Percentiles rank a stretch among this genome's conserved stretches.
phyloP scores from a whole-genome alignment of 31 red algal species.

The Bonnemaisonia californica region DNA sequence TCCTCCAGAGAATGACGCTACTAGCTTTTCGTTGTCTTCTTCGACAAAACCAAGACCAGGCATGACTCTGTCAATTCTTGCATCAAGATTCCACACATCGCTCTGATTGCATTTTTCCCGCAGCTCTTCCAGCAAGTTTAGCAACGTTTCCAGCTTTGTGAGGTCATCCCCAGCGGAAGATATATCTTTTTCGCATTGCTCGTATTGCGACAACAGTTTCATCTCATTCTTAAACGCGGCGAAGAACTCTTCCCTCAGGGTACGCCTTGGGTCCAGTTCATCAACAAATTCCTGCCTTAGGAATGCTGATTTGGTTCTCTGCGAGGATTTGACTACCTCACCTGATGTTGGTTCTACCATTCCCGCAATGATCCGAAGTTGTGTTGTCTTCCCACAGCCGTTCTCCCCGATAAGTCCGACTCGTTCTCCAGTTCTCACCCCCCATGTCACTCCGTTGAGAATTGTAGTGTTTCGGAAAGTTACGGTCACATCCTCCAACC shows the following conservation, averaged over 20 bases:
- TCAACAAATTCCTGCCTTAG: slow-evolving; percentile 99
- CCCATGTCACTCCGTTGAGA: slow-evolving; percentile 72
- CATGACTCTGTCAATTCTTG: slow-evolving; percentile 87
- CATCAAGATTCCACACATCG: slow-evolving; percentile 86
- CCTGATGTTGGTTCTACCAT: slow-evolving; percentile 79
- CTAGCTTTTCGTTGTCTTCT: slow-evolving; percentile 86
- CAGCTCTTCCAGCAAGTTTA: slow-evolving; percentile 80
- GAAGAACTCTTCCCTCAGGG: slow-evolving; percentile 84
- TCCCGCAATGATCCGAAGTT: slow-evolving; percentile 85
- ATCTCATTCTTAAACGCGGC: slow-evolving; percentile 75
- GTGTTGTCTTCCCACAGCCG: slow-evolving; percentile 92
- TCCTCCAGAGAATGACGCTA: slow-evolving; percentile 86
- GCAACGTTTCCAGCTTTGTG: slow-evolving; percentile 67
- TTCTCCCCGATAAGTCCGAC: slow-evolving; percentile 93
- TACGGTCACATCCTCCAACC: slow-evolving; percentile 81
- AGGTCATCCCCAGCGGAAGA: slow-evolving; percentile 73
- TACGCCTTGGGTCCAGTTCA: slow-evolving; percentile 86
- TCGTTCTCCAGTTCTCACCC: slow-evolving; percentile 85
- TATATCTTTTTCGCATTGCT: slow-evolving; percentile 72
- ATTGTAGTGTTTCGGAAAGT: slow-evolving; percentile 79
- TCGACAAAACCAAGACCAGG: slow-evolving; percentile 85
- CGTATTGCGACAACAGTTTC: slow-evolving; percentile 48
- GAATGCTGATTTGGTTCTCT: slow-evolving; percentile 61
- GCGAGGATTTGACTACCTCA: slow-evolving; percentile 73
- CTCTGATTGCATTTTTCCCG: slow-evolving; percentile 75